phyloP scores from a whole-genome alignment of 495 filamentous ascomycete species.

The Chaetomium tenue region DNA sequence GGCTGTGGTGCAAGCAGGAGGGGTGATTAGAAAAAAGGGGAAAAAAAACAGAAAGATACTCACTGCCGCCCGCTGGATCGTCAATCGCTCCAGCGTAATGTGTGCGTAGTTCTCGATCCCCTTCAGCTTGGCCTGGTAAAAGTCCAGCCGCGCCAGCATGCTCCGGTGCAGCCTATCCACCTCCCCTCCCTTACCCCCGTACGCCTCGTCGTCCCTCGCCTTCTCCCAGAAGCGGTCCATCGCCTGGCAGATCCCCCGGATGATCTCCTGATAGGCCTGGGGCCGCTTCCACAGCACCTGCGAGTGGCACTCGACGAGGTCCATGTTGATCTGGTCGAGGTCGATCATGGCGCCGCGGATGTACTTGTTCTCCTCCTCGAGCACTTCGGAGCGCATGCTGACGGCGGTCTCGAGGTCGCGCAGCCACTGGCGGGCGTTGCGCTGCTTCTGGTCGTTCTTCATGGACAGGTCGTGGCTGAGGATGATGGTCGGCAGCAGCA shows the following conservation, averaged over 20 bases:
- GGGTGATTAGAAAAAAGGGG: neutral
- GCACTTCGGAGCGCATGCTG: constrained; percentile 54
- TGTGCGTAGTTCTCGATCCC: constrained; percentile 57
- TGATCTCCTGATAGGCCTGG: constrained; percentile 55
- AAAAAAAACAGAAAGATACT: constrained; percentile 18
- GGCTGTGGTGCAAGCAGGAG: too few species aligned
- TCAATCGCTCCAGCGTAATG: constrained; percentile 52
- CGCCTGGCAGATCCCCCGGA: constrained; percentile 42
- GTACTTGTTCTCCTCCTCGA: constrained; percentile 46
- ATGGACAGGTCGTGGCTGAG: constrained; percentile 50
- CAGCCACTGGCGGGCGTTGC: constrained; percentile 56
- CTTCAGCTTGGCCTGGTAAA: constrained; percentile 54
- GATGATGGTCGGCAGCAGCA: constrained; percentile 54
- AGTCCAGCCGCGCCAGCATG: constrained; percentile 51
- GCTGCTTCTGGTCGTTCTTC: constrained; percentile 54
- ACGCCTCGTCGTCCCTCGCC: constrained; percentile 19
- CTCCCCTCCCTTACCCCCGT: constrained; percentile 27
- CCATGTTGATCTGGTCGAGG: constrained; percentile 54
- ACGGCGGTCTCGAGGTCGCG: constrained; percentile 56
- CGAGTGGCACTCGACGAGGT: constrained; percentile 57
- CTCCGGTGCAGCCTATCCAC: constrained; percentile 44
- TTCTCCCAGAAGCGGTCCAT: constrained; percentile 44
- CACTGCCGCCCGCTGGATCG: constrained; percentile 55
- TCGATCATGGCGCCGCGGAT: constrained; percentile 50
- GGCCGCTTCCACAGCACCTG: constrained; percentile 59